Base-by-base conservation (phyloP, 164 flowering plant genomes). In the Malania oleifera region DNA sequence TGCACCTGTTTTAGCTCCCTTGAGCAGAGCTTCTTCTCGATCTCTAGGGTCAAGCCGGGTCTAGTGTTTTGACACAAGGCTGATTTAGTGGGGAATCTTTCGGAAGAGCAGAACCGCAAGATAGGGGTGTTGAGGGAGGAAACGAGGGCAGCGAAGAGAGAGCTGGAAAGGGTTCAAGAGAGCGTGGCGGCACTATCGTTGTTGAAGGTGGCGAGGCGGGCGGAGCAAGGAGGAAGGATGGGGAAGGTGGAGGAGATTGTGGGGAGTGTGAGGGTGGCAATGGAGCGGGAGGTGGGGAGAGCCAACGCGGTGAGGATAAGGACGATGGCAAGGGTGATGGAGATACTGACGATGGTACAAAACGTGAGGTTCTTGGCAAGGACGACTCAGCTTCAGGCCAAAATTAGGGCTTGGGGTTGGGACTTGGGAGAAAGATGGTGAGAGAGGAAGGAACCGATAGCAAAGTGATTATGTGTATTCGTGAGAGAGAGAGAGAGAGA, bases 31-130 rank as follows among this genome's bases (percentile, higher is more conserved):
- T 67, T 79, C 56, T 66, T 80, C 23, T 86, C 84, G 93, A 65
- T 86, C 14, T 73, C 71, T 28, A 87, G 93, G 5, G 82, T 83
- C 75, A 77, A 68, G 52, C 93, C 93, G 4, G 68, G 68, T 0
- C 40, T 79, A 0, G 63, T 63, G 0, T 58, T 80, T 25, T 59
- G 54, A 28, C 60, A 80, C 26, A 67, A 73, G 0, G 23, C 11
- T 1, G 52, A 51, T 15, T 43, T 78, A 6, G 76, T 79, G 1
- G 34, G 24, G 11, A 80, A 77, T 34, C 26, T 86, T 49, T 46
- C 77, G 2, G 67, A 54, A 18, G 84, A 75, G 7, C 87, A 86
- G 67, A 9, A 9, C 5, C 15, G 6, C 43, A 58, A 49, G 47
- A 15, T 86, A 27, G 56, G 53, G 15, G 24, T 13, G 57, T 35